Evolutionary conservation across 345 rosid species (phyloP).

Genomic region (Ceriops tagal): DNA sequence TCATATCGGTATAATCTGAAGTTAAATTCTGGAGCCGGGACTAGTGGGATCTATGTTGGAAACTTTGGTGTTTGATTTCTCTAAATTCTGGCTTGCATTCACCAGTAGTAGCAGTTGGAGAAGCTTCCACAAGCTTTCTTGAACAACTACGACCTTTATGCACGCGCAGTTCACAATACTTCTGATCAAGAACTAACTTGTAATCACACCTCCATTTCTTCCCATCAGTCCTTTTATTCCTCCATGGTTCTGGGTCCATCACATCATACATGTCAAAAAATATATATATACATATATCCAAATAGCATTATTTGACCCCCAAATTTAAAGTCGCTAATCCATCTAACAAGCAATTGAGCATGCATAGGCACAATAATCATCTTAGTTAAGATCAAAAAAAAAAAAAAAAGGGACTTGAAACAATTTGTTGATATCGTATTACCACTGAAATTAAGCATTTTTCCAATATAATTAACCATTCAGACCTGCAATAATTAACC

Average conservation of each 20-base stretch:
- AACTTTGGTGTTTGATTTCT: slow-evolving; percentile 16
- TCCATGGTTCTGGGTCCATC: slow-evolving; percentile 50
- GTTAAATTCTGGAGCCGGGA: slow-evolving; percentile 9
- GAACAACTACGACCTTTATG: slow-evolving; percentile 76
- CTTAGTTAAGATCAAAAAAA: too few relatives aligned
- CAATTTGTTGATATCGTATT: too few relatives aligned
- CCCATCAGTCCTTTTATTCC: slow-evolving; percentile 84
- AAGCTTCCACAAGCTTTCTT: slow-evolving; percentile 84
- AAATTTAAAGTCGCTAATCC: neutral
- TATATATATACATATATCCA: too few relatives aligned
- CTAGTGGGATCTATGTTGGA: neutral
- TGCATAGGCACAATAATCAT: too few relatives aligned
- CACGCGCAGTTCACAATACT: slow-evolving; percentile 69
- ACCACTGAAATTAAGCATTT: too few relatives aligned
- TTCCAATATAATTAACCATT: too few relatives aligned
- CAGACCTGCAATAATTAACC: neutral
- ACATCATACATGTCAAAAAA: slow-evolving; percentile 17
- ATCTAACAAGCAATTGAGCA: too few relatives aligned
- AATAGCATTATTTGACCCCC: neutral
- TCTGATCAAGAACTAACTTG: slow-evolving; percentile 42
- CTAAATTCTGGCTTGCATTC: slow-evolving; percentile 23
- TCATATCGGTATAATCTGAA: slow-evolving; percentile 18
- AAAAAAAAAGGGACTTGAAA: too few relatives aligned
- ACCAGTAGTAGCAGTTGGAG: slow-evolving; percentile 22
- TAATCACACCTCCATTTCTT: slow-evolving; percentile 75